These are phyloP conservation scores for Candida frijolesensis DNA, from an alignment of 1,139 yeast species.

Conservation along the genomic window DNA sequence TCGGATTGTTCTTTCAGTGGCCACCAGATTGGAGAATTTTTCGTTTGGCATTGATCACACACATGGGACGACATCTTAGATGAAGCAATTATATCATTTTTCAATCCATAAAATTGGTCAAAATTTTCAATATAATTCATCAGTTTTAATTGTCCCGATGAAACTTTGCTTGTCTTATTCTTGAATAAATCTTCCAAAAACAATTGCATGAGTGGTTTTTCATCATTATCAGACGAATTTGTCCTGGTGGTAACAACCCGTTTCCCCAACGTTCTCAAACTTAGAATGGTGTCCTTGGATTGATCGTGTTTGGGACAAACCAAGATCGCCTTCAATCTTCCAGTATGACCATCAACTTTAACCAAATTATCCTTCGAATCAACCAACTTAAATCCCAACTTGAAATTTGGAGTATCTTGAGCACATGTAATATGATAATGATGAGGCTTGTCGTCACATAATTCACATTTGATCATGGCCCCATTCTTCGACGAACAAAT, in stretches of 20 bases:
- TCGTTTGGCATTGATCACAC: slow-evolving; percentile 29
- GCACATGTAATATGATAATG: slow-evolving; percentile 71
- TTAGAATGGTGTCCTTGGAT: slow-evolving; percentile 17
- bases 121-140: slow-evolving; percentile 29
- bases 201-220: slow-evolving; percentile 40
- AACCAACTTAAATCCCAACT: slow-evolving; percentile 48
- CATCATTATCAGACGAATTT: slow-evolving; percentile 22
- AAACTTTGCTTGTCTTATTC: not conserved
- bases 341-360: slow-evolving; percentile 32
- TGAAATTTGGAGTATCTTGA: slow-evolving; percentile 45
- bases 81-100: not conserved
- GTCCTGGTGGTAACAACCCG: slow-evolving; percentile 23
- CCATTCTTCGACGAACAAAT: slow-evolving; percentile 36
- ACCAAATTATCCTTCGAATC: slow-evolving; percentile 15
- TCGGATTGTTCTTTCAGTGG: slow-evolving; percentile 5
- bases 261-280: slow-evolving; percentile 36
- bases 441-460: slow-evolving; percentile 23
- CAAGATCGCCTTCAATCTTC: slow-evolving; percentile 45
- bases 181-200: slow-evolving; percentile 46
- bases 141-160: slow-evolving; percentile 20
- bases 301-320: slow-evolving; percentile 44
- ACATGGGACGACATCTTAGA: not conserved
- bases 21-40: slow-evolving; percentile 48
- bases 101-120: slow-evolving; percentile 13
- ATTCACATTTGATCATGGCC: slow-evolving; percentile 31